These are phyloP conservation scores for Crucihimalaya himalaica DNA, from an alignment of 345 rosid species.

Conservation along the genomic window DNA sequence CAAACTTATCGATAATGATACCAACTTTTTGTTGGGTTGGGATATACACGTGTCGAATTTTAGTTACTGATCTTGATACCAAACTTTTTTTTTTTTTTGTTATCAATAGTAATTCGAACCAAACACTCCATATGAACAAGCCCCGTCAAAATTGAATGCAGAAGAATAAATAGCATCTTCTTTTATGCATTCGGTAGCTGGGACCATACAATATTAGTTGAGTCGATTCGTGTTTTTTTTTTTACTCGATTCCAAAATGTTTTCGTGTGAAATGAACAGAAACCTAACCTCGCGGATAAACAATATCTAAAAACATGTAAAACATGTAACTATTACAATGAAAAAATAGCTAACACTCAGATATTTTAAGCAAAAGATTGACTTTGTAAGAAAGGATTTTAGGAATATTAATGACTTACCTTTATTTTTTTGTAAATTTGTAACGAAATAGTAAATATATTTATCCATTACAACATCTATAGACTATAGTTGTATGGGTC, in stretches of 20 bases:
- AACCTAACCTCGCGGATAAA: neutral
- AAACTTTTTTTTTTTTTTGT: neutral
- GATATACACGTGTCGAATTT: neutral
- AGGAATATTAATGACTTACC: neutral
- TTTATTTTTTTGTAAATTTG: neutral
- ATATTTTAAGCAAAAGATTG: no score
- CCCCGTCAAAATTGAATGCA: neutral
- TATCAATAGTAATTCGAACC: neutral
- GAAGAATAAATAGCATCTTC: slow-evolving; percentile 8
- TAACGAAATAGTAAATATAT: neutral
- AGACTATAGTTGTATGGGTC: slow-evolving; percentile 28
- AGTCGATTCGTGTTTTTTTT: neutral
- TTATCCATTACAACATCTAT: neutral
- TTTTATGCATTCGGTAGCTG: slow-evolving; percentile 17
- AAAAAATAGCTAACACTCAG: neutral
- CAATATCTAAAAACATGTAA: neutral
- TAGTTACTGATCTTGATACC: neutral
- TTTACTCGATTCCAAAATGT: neutral
- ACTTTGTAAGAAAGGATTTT: neutral
- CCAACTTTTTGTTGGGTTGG: neutral
- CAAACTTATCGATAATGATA: no score
- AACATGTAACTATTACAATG: neutral
- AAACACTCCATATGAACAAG: slow-evolving; percentile 5
- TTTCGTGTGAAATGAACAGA: neutral
- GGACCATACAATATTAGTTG: slow-evolving; percentile 29